Percentiles rank a stretch among this genome's conserved stretches.
phyloP scores from a whole-genome alignment of 306 rosid genomes.

The Cicer yamashitae region DNA sequence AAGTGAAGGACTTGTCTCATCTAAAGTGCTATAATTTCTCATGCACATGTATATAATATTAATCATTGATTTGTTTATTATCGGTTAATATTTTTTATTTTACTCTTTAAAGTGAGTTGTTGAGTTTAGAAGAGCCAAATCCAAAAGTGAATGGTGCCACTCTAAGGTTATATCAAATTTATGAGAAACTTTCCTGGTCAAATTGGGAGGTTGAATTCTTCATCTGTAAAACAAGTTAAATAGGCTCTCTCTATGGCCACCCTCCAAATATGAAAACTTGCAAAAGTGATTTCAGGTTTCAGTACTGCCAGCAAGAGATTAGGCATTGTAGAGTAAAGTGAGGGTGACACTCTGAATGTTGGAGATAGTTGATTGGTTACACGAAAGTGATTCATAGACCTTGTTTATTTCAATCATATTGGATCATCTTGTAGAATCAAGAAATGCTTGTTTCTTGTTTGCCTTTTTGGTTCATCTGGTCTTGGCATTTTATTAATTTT shows the following conservation, averaged over 20 bases:
- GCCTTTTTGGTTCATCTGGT: neutral
- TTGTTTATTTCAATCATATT: conserved; percentile 17
- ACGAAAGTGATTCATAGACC: neutral
- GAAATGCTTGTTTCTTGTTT: conserved; percentile 10
- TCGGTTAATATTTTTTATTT: too few species aligned
- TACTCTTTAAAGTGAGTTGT: too few species aligned
- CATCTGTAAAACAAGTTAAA: conserved; percentile 35
- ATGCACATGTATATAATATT: too few species aligned
- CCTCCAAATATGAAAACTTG: conserved; percentile 27
- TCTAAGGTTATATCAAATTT: conserved; percentile 4
- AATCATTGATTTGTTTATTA: too few species aligned
- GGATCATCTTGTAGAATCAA: conserved; percentile 35
- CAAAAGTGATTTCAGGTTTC: conserved; percentile 18
- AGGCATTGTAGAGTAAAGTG: conserved; percentile 7
- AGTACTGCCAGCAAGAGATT: conserved; percentile 12
- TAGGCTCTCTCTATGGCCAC: conserved; percentile 28
- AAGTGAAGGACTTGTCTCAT: neutral
- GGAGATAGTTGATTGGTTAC: conserved; percentile 7
- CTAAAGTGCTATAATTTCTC: too few species aligned
- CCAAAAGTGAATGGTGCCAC: conserved; percentile 18
- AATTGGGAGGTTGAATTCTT: conserved; percentile 32
- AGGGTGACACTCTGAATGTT: neutral
- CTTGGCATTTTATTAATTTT: neutral
- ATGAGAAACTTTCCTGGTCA: conserved; percentile 36
- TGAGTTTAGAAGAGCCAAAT: too few species aligned